Percentiles rank a stretch among this genome's conserved stretches.
Evolutionary conservation across 208 protist species (phyloP).

Genomic region (Porcisia hertigi): DNA sequence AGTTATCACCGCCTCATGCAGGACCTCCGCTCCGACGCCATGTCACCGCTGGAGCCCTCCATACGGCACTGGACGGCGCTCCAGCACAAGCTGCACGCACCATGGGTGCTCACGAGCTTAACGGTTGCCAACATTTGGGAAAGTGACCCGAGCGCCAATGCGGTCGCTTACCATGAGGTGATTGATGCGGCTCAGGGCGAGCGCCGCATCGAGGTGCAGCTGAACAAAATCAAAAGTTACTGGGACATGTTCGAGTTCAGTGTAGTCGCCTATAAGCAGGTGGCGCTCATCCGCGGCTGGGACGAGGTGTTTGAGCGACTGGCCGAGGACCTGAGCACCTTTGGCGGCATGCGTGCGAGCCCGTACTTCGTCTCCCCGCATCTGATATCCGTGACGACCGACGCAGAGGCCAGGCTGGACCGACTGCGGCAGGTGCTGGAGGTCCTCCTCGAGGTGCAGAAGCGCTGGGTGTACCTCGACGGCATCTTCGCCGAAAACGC

Average conservation of each 20-base stretch:
- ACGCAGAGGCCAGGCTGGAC: slow-evolving; percentile 95
- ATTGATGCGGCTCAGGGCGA: slow-evolving; percentile 86
- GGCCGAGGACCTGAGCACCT: slow-evolving; percentile 93
- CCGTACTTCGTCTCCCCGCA: slow-evolving; percentile 94
- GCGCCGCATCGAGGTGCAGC: slow-evolving; percentile 85
- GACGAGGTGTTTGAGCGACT: slow-evolving; percentile 95
- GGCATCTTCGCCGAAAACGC: slow-evolving; percentile 95
- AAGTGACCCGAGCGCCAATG: slow-evolving; percentile 90
- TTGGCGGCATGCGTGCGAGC: slow-evolving; percentile 95
- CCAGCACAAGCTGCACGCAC: slow-evolving; percentile 90
- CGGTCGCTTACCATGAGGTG: slow-evolving; percentile 94
- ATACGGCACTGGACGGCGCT: slow-evolving; percentile 79
- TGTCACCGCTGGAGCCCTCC: slow-evolving; percentile 85
- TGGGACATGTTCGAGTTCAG: slow-evolving; percentile 95
- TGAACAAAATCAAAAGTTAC: slow-evolving; percentile 86
- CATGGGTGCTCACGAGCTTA: slow-evolving; percentile 86
- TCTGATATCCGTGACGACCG: slow-evolving; percentile 61
- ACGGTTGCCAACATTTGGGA: slow-evolving; percentile 89
- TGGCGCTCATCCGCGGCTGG: slow-evolving; percentile 96
- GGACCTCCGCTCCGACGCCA: slow-evolving; percentile 94
- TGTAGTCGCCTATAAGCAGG: slow-evolving; percentile 94
- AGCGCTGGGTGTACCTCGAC: slow-evolving; percentile 98
- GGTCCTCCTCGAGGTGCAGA: slow-evolving; percentile 95
- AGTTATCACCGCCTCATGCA: slow-evolving; percentile 77
- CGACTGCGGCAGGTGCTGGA: slow-evolving; percentile 92